A percentile compares a stretch with the other conserved stretches of the same genome.
phyloP scores from a whole-genome alignment of 352 stramenopile species.

The Phytopythium vexans region DNA sequence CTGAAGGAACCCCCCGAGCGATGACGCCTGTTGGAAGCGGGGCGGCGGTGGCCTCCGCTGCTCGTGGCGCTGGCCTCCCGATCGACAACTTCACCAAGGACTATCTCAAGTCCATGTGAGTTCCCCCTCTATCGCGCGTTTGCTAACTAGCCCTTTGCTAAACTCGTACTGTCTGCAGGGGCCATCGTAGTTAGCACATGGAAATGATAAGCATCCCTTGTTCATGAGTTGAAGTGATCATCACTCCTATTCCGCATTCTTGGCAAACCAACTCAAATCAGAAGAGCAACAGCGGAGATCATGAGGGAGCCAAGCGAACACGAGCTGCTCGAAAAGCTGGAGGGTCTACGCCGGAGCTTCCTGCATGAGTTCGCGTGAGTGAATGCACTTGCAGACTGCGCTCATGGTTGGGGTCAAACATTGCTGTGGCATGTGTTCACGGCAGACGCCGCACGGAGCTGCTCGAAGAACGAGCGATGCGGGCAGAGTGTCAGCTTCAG shows the following conservation, averaged over 20 bases:
- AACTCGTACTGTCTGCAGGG: background rate
- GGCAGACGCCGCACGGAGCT: constrained; percentile 8
- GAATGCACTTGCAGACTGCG: no score
- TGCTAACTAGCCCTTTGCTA: background rate
- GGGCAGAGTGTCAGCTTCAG: constrained; percentile 10
- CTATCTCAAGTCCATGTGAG: constrained; percentile 50
- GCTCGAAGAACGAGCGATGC: constrained; percentile 10
- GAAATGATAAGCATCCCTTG: no score
- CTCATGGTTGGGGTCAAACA: background rate
- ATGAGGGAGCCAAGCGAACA: constrained; percentile 13
- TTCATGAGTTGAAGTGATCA: constrained; percentile 30
- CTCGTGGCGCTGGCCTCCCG: constrained; percentile 23
- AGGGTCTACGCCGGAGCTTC: constrained; percentile 15
- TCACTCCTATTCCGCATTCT: constrained; percentile 4
- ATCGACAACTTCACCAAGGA: constrained; percentile 55
- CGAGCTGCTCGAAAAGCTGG: constrained; percentile 19
- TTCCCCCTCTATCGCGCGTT: background rate
- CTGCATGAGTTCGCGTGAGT: constrained; percentile 20
- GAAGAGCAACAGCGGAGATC: background rate
- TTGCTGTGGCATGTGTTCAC: background rate
- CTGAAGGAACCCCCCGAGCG: constrained; percentile 3
- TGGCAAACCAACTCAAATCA: background rate
- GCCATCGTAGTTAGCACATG: no score
- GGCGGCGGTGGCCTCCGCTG: constrained; percentile 32
- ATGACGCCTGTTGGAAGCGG: constrained; percentile 32